These are phyloP conservation scores for Parietaria judaica DNA, from an alignment of 306 rosid genomes.

Conservation along the genomic window DNA sequence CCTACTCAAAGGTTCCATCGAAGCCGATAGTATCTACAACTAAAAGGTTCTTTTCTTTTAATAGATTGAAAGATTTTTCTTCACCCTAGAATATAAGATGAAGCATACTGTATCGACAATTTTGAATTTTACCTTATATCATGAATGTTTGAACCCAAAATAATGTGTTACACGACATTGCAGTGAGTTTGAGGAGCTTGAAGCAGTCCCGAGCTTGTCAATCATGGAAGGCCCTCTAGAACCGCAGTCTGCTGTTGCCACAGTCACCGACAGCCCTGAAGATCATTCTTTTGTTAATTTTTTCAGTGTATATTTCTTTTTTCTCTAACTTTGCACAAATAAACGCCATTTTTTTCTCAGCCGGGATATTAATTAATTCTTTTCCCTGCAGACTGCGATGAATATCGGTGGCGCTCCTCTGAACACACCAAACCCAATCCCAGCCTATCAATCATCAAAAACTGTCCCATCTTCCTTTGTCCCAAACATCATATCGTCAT, in stretches of 20 bases:
- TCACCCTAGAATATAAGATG: neutral
- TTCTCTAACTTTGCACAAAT: neutral
- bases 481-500: slow-evolving; percentile 41
- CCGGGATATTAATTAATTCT: slow-evolving; percentile 13
- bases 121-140: neutral
- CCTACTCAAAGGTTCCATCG: slow-evolving; percentile 65
- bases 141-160: neutral
- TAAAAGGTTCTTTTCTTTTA: slow-evolving; percentile 42
- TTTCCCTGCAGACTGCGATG: slow-evolving; percentile 54
- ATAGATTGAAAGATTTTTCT: neutral
- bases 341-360: neutral
- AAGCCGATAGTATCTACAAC: slow-evolving; percentile 45
- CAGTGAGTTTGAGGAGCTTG: slow-evolving; percentile 78
- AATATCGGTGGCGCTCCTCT: slow-evolving; percentile 29
- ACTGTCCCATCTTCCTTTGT: slow-evolving; percentile 31
- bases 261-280: slow-evolving; percentile 43
- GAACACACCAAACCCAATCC: slow-evolving; percentile 31
- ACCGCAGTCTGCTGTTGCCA: slow-evolving; percentile 39
- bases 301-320: slow-evolving; percentile 35
- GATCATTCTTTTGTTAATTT: slow-evolving; percentile 53
- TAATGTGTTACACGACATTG: neutral
- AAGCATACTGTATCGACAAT: neutral
- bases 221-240: slow-evolving; percentile 53
- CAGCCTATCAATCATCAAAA: slow-evolving; percentile 29
- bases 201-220: slow-evolving; percentile 46